Base-by-base conservation (phyloP, 2,329 filamentous ascomycete species). In the Rachicladosporium sp. region DNA sequence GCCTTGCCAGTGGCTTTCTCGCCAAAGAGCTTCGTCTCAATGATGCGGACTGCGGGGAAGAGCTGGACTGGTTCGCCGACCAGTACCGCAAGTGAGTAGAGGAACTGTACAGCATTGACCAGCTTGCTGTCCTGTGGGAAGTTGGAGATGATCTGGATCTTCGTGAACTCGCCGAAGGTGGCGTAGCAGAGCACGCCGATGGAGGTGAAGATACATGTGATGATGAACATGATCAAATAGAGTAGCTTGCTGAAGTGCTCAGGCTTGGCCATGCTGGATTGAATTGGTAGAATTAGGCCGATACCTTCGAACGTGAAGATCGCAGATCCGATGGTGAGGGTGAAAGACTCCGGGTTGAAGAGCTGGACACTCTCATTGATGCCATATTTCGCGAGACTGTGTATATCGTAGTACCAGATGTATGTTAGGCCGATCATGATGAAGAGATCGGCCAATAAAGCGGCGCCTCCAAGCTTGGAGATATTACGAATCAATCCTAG, bases 251-350 rank as follows among this genome's bases (percentile, higher is more conserved):
- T 70, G 50, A 86, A 86, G 11, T 76, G 69, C 45, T 82, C 66
- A 0, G 81, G 81, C 42, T 77, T 66, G 50, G 73, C 74, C 81
- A 86, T 86, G 41, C 76, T 80, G 6, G 78, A 80, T 55, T 85
- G 79, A 39, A 86, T 86, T 0, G 81, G 81, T 6, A 86, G 65
- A 46, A 86, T 83, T 15, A 86, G 72, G 1, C 81, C 81, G 35
- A 86, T 85, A 35, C 81, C 81, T 55, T 86, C 81, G 49, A 84
- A 86, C 0, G 81, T 84, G 61, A 85, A 86, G 53, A 86, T 84
- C 30, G 79, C 76, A 2, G 78, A 75, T 38, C 81, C 81, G 35
- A 86, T 71, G 19, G 80, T 85, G 39, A 85, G 64, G 0, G 81
- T 80, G 55, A 79, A 85, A 41, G 73, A 68, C 19, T 67, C 63